A percentile compares a stretch with the other conserved stretches of the same genome.
phyloP scores from a whole-genome alignment of 208 protist genomes.

The Trypanosoma scelopori region DNA sequence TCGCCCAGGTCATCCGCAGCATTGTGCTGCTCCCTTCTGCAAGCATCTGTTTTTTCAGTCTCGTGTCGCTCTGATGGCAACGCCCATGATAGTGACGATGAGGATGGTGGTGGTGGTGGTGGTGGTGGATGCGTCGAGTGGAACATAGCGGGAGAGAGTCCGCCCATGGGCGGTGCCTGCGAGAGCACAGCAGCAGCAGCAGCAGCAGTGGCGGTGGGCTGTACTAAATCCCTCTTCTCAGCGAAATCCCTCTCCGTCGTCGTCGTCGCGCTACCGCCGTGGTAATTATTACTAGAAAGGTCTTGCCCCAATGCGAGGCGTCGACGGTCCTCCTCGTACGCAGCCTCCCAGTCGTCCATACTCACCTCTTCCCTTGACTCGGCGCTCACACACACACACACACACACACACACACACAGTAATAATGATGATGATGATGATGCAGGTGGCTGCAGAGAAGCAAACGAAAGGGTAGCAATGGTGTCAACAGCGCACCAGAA shows the following conservation, averaged over 20 bases:
- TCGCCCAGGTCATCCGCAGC: conserved; percentile 8
- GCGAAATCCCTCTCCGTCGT: neutral
- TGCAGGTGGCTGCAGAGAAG: no score
- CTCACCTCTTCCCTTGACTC: neutral
- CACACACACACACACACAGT: neutral
- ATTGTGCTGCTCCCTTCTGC: neutral
- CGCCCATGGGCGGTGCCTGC: neutral
- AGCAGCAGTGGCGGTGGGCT: no score
- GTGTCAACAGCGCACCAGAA: neutral
- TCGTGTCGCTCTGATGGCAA: neutral
- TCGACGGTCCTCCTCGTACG: conserved; percentile 27
- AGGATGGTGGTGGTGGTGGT: no score
- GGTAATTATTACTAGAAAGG: neutral
- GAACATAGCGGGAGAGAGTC: neutral
- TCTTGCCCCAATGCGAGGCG: conserved; percentile 20
- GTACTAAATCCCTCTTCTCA: neutral
- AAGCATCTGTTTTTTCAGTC: neutral
- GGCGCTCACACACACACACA: neutral
- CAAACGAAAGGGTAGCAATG: neutral
- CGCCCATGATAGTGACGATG: neutral
- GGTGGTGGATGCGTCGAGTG: no score
- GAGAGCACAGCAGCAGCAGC: neutral
- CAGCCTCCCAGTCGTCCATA: conserved; percentile 34
- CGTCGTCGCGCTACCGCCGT: neutral
- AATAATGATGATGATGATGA: neutral